Conservation (phyloP, 306 rosid genomes). For the Comarum palustre region DNA sequence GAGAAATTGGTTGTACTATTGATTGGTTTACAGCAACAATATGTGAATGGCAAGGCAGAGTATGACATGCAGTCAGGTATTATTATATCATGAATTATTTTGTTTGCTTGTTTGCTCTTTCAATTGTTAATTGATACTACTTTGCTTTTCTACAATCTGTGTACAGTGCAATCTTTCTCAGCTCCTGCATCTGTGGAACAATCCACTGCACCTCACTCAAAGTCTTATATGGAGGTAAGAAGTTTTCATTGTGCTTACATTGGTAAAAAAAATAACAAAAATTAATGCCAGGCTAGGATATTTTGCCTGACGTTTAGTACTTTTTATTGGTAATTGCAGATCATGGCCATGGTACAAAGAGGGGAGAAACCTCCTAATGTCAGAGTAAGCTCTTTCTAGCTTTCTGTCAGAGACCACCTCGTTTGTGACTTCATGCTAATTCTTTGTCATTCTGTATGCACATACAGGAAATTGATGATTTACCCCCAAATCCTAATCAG, state of each 20-base stretch:
- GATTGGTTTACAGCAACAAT: slow-evolving; percentile 52
- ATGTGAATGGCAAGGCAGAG: slow-evolving; percentile 62
- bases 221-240: slow-evolving; percentile 75
- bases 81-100: slow-evolving; percentile 23
- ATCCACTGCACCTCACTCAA: slow-evolving; percentile 64
- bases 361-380: slow-evolving; percentile 83
- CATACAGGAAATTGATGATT: slow-evolving; percentile 69
- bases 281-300: slow-evolving; percentile 11
- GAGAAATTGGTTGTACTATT: slow-evolving; percentile 11
- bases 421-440: slow-evolving; percentile 19
- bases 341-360: slow-evolving; percentile 87
- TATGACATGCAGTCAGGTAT: slow-evolving; percentile 59
- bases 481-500: slow-evolving; percentile 69
- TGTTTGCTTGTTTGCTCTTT: neutral
- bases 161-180: slow-evolving; percentile 78
- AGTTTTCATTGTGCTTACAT: slow-evolving; percentile 11
- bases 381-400: slow-evolving; percentile 50
- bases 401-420: slow-evolving; percentile 20
- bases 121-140: slow-evolving; percentile 13
- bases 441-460: slow-evolving; percentile 27
- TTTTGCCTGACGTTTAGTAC: slow-evolving; percentile 17
- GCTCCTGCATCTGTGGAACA: slow-evolving; percentile 69
- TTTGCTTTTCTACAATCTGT: slow-evolving; percentile 20
- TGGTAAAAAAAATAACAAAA: slow-evolving; percentile 8
- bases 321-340: slow-evolving; percentile 44